phyloP scores from a whole-genome alignment of 164 flowering plant genomes.

The Stephania yunnanensis region DNA sequence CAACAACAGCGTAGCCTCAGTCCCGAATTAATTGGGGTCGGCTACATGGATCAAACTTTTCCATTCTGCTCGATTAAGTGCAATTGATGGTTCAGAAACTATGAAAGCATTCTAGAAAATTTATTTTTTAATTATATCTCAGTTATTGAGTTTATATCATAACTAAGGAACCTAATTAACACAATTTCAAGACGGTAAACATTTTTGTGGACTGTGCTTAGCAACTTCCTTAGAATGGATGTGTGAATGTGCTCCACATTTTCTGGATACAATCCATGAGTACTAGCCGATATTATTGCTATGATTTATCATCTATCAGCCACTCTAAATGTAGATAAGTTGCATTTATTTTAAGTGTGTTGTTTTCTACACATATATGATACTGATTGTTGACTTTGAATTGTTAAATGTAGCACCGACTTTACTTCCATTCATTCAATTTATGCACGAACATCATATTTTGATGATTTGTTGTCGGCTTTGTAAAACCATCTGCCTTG shows the following conservation, averaged over 20 bases:
- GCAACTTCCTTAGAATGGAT: neutral
- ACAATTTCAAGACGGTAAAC: neutral
- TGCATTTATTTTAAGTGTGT: neutral
- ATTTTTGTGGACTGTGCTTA: neutral
- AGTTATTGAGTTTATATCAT: too few species aligned
- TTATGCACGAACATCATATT: neutral
- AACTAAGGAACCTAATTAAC: neutral
- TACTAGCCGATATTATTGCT: neutral
- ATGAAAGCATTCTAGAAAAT: too few species aligned
- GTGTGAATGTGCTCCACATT: neutral
- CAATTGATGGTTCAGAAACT: too few species aligned
- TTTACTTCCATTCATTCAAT: neutral
- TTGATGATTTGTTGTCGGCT: neutral
- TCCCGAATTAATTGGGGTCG: too few species aligned
- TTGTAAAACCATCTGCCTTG: neutral
- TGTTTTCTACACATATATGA: neutral
- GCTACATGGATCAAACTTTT: too few species aligned
- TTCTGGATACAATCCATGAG: neutral
- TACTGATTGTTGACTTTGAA: neutral
- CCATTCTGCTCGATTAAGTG: too few species aligned
- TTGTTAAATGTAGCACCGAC: neutral
- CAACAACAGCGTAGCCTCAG: too few species aligned
- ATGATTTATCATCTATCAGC: neutral
- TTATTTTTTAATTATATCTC: too few species aligned
- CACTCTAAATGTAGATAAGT: neutral